Conservation (phyloP, 1,284 basidiomycete genomes). For the Boletus mariae region DNA sequence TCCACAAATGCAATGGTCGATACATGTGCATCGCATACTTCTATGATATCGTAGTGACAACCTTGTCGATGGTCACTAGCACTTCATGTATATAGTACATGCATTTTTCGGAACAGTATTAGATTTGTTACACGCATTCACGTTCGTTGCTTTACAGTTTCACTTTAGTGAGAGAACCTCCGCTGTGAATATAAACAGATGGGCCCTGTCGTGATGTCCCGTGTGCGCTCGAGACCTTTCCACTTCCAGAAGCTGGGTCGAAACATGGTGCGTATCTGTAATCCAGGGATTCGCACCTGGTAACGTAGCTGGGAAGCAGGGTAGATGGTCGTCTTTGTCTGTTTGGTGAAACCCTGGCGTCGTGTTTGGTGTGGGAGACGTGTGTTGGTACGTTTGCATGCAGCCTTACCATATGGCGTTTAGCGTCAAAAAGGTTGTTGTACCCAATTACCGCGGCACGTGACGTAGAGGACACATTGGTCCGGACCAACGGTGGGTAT, state of each 20-base stretch:
- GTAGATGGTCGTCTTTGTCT: background rate
- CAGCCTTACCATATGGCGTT: background rate
- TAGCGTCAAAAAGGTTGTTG: conserved; percentile 3
- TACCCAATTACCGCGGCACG: conserved; percentile 22
- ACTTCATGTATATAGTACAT: background rate
- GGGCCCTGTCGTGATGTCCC: too few species aligned
- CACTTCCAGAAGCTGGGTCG: too few species aligned
- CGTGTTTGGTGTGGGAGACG: background rate
- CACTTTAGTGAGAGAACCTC: too few species aligned
- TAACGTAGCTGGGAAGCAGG: too few species aligned
- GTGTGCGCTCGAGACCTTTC: too few species aligned
- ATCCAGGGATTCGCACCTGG: too few species aligned
- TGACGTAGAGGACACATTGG: background rate
- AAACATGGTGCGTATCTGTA: too few species aligned
- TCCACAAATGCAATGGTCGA: conserved; percentile 13
- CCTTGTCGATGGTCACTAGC: too few species aligned
- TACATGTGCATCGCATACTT: conserved; percentile 17
- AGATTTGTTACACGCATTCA: too few species aligned
- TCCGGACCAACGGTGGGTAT: conserved; percentile 25
- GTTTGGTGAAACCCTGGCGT: background rate
- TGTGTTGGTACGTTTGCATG: background rate
- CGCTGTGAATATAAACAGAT: too few species aligned
- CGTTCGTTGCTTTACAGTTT: too few species aligned
- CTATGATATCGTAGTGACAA: conserved; percentile 6
- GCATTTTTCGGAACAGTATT: background rate